These are phyloP conservation scores for Annona cherimola DNA, from an alignment of 164 flowering plant genomes.

Conservation along the genomic window DNA sequence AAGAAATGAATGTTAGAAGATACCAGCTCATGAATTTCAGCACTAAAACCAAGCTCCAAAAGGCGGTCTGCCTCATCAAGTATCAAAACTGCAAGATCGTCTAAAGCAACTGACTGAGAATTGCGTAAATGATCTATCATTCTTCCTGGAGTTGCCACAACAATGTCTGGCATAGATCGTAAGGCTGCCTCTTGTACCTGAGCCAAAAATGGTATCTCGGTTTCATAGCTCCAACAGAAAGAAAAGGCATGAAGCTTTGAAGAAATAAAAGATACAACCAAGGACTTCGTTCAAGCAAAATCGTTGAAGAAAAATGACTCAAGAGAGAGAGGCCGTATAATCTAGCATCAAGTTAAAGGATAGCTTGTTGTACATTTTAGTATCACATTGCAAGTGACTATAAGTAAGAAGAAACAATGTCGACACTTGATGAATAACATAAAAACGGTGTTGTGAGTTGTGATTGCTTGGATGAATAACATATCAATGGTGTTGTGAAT, in stretches of 20 bases:
- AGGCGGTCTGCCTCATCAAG: conserved; percentile 99
- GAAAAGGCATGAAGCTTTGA: neutral
- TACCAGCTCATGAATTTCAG: conserved; percentile 89
- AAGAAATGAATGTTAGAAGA: neutral
- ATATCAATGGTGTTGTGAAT: no score
- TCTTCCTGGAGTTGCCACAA: conserved; percentile 98
- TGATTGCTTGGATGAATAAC: no score
- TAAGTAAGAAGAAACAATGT: no score
- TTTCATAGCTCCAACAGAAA: neutral
- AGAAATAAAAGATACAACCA: neutral
- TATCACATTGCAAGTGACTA: no score
- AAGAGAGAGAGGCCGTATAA: neutral
- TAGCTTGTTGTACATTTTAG: no score
- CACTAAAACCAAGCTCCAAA: conserved; percentile 86
- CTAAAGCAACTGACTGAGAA: conserved; percentile 90
- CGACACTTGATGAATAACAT: no score
- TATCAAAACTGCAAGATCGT: conserved; percentile 87
- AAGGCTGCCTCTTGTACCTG: conserved; percentile 84
- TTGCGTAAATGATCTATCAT: conserved; percentile 94
- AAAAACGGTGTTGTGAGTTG: no score
- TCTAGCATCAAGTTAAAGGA: no score
- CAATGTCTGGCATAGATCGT: conserved; percentile 90
- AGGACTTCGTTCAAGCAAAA: neutral
- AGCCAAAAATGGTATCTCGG: conserved; percentile 14
- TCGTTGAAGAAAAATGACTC: neutral